Evolutionary conservation across 306 rosid species (phyloP).

Genomic region (Cicer pinnatifidum): DNA sequence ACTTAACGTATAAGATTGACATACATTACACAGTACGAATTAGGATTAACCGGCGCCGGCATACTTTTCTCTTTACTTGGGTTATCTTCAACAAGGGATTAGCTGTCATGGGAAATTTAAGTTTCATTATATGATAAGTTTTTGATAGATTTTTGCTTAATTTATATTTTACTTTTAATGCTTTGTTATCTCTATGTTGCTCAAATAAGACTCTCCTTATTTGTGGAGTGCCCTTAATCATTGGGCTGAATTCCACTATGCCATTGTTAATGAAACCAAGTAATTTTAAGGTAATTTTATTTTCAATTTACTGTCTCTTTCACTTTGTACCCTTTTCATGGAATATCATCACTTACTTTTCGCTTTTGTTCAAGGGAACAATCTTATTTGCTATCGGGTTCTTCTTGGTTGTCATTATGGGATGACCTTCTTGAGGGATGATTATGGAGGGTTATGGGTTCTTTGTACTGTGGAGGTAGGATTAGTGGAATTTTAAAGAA

Average conservation of each 20-base stretch:
- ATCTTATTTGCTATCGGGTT: conserved; percentile 84
- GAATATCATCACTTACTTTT: background rate
- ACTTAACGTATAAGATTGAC: conserved; percentile 43
- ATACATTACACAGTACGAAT: conserved; percentile 76
- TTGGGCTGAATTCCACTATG: conserved; percentile 84
- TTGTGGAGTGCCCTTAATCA: conserved; percentile 66
- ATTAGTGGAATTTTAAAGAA: conserved; percentile 40
- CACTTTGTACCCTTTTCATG: conserved; percentile 21
- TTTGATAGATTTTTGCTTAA: conserved; percentile 15
- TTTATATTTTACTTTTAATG: conserved; percentile 31
- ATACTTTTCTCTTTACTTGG: conserved; percentile 78
- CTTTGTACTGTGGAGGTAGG: conserved; percentile 76
- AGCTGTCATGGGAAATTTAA: conserved; percentile 75
- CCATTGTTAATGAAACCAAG: conserved; percentile 93
- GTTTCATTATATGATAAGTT: conserved; percentile 11
- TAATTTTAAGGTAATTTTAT: conserved; percentile 69
- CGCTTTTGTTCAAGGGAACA: conserved; percentile 63
- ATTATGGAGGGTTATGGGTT: conserved; percentile 86
- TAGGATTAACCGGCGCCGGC: conserved; percentile 91
- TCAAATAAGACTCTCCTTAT: conserved; percentile 77
- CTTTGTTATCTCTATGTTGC: background rate
- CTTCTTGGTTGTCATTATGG: conserved; percentile 69
- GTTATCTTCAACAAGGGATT: conserved; percentile 45
- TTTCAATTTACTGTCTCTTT: conserved; percentile 34
- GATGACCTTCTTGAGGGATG: conserved; percentile 97